A percentile compares a stretch with the other conserved stretches of the same genome.
phyloP scores from a whole-genome alignment of 257 asterid genomes.

The Sherardia arvensis region DNA sequence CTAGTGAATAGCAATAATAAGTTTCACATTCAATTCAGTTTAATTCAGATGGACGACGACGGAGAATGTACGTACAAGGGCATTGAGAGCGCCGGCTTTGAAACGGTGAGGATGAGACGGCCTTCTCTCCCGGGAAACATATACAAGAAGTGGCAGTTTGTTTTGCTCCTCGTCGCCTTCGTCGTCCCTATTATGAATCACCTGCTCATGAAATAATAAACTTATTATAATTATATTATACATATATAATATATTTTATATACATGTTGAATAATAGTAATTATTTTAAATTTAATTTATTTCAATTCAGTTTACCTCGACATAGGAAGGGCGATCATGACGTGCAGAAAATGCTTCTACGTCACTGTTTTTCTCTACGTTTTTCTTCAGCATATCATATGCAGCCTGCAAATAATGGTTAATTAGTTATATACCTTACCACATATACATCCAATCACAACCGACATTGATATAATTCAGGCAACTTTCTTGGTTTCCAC shows the following conservation, averaged over 20 bases:
- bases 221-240: too few species aligned
- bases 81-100: conserved; percentile 78
- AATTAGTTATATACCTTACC: too few species aligned
- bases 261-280: too few species aligned
- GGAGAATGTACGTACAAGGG: conserved; percentile 49
- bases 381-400: conserved; percentile 55
- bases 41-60: too few species aligned
- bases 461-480: neutral
- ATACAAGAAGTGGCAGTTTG: conserved; percentile 52
- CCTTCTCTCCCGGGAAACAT: conserved; percentile 64
- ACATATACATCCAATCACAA: too few species aligned
- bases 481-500: too few species aligned
- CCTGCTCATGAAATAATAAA: conserved; percentile 30
- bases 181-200: conserved; percentile 39
- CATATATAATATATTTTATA: too few species aligned
- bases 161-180: conserved; percentile 6
- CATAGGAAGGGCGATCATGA: conserved; percentile 49
- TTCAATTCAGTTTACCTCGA: conserved; percentile 33
- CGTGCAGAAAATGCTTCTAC: conserved; percentile 36
- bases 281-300: too few species aligned
- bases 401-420: conserved; percentile 40
- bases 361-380: conserved; percentile 56
- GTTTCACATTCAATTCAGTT: too few species aligned
- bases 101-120: conserved; percentile 57
- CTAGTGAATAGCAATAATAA: too few species aligned